Percentiles rank a stretch among this genome's conserved stretches.
These are phyloP conservation scores for Linnemannia zychae DNA, from an alignment of 192 early-diverging fungal species.

Conservation along the genomic window DNA sequence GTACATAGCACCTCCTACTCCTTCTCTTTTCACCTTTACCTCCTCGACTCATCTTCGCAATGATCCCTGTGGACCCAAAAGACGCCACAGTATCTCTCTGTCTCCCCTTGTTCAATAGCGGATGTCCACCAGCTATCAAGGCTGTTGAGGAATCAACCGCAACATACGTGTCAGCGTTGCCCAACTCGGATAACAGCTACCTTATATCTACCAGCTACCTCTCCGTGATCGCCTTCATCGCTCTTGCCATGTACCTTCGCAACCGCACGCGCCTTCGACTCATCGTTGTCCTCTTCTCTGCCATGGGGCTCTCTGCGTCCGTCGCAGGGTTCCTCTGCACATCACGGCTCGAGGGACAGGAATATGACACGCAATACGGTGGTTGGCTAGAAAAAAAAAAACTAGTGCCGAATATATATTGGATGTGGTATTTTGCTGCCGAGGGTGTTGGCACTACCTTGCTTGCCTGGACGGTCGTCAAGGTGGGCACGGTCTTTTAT, in stretches of 20 bases:
- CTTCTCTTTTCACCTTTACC: not conserved
- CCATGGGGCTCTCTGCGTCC: slow-evolving; percentile 9
- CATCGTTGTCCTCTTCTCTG: slow-evolving; percentile 11
- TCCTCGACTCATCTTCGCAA: not conserved
- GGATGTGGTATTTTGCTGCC: slow-evolving; percentile 38
- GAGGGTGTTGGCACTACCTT: slow-evolving; percentile 23
- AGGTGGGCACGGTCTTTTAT: slow-evolving; percentile 42
- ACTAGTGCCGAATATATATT: slow-evolving; percentile 3
- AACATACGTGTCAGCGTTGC: not conserved
- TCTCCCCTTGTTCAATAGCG: not conserved
- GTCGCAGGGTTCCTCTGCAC: slow-evolving; percentile 13
- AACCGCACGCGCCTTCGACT: slow-evolving; percentile 28
- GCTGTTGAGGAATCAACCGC: not conserved
- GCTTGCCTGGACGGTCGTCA: slow-evolving; percentile 25
- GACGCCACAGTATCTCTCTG: not conserved
- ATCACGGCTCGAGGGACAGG: not conserved
- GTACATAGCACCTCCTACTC: not conserved
- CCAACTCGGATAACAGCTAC: not conserved
- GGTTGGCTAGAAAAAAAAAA: too few species aligned
- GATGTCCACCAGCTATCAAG: not conserved
- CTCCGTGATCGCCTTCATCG: slow-evolving; percentile 14
- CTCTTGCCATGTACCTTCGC: slow-evolving; percentile 26
- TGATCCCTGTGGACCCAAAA: too few species aligned
- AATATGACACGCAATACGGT: too few species aligned
- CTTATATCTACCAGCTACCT: slow-evolving; percentile 23